These are phyloP conservation scores for Ceratobasidium sp. DNA, from an alignment of 1,284 basidiomycete species.

Conservation along the genomic window DNA sequence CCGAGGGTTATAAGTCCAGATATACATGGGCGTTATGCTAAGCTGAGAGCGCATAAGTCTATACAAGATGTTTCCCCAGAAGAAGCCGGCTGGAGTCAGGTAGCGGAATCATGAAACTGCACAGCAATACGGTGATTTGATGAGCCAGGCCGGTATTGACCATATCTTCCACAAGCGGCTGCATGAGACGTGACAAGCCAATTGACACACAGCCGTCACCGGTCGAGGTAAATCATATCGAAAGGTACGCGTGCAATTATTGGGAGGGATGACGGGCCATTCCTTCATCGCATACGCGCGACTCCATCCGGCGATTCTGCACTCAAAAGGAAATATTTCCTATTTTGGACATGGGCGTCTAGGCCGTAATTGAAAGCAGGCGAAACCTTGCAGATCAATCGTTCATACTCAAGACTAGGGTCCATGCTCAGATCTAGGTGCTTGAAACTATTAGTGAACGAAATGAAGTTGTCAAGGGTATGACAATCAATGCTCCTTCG, in stretches of 20 bases:
- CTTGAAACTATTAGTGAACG: too few relatives aligned
- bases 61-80: background rate
- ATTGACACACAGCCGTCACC: conserved; percentile 29
- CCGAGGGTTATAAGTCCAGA: background rate
- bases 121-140: conserved; percentile 34
- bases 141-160: conserved; percentile 4
- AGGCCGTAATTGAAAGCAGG: background rate
- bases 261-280: background rate
- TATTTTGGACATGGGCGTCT: conserved; percentile 26
- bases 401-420: background rate
- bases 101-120: background rate
- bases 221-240: background rate
- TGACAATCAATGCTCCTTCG: too few relatives aligned
- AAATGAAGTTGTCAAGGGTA: too few relatives aligned
- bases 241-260: background rate
- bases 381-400: background rate
- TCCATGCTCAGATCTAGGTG: too few relatives aligned
- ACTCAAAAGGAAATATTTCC: background rate
- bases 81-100: conserved; percentile 2
- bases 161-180: background rate
- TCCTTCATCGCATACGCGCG: conserved; percentile 14
- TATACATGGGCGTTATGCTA: background rate
- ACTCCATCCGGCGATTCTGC: background rate
- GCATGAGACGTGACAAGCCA: background rate
- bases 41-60: background rate